Base-by-base conservation (phyloP, 2,329 filamentous ascomycete genomes). In the Fusarium bulbicola region DNA sequence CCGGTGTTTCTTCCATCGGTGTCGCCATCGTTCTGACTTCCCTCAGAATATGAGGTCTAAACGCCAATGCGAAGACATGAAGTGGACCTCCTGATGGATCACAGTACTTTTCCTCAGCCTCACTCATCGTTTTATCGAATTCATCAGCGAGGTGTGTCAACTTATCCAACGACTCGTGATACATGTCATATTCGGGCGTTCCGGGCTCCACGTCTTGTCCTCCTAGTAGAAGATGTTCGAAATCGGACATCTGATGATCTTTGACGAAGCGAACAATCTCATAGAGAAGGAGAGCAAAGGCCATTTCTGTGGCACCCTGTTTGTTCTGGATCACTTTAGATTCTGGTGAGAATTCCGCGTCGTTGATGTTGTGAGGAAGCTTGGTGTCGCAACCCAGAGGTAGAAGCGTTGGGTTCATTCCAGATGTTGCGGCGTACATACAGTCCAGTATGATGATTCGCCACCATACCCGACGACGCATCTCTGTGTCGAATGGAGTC, bases 381-480 rank as follows among this genome's bases (percentile, higher is more conserved):
- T 63, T 49, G 7, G 66, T 68, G 6, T 68, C 43, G 12, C 42
- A 67, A 7, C 42, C 56, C 4, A 46, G 24, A 1, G 66, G 49
- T 1, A 68, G 5, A 2, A 61, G 26, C 0, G 42, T 63, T 9
- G 66, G 66, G 32, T 47, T 54, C 37, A 68, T 68, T 5, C 66
- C 66, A 13, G 66, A 56, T 2, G 64, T 68, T 13, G 47, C 37
- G 4, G 66, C 57, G 16, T 68, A 68, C 66, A 68, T 56, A 2
- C 47, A 63, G n/a, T 68, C 66, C 11, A 68, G 32, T 18, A 61
- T 39, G 8, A 68, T 30, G 12, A 68, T 68, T 7, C 60, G 47
- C 66, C 66, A 68, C 66, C 66, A 68, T 6, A 68, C 37, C 1
- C 66, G 56, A 6, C 66, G 66, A 4, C 66, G 66, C 15, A 68